These are phyloP conservation scores for Biscogniauxia mediterranea DNA, from an alignment of 2,329 filamentous ascomycete genomes.

Conservation along the genomic window DNA sequence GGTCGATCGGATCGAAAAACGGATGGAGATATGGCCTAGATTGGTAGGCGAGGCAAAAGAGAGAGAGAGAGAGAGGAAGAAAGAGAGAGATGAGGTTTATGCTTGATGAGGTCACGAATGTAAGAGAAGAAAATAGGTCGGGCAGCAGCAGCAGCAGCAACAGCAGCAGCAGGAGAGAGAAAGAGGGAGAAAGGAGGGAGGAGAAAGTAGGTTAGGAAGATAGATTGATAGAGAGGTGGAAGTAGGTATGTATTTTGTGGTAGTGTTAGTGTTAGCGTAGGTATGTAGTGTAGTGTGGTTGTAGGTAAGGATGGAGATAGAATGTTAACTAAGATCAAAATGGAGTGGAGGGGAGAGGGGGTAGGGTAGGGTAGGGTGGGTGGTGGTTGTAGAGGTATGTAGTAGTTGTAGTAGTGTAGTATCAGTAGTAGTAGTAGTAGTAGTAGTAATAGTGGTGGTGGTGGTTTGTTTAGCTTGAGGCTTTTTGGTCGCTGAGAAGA, in stretches of 20 bases:
- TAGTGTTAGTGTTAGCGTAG: neutral
- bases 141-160: conserved; percentile 16
- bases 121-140: conserved; percentile 10
- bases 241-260: neutral
- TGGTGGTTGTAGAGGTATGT: too few relatives aligned
- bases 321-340: too few relatives aligned
- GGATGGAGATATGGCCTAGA: neutral
- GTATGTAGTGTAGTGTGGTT: conserved; percentile 9
- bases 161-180: conserved; percentile 18
- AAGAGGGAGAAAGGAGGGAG: conserved; percentile 10
- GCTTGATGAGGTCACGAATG: conserved; percentile 27
- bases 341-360: neutral
- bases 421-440: neutral
- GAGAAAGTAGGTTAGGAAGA: neutral
- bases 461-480: neutral
- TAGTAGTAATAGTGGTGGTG: too few relatives aligned
- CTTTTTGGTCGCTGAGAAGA: neutral
- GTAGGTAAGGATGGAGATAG: too few relatives aligned
- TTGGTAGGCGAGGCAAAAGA: neutral
- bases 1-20: conserved; percentile 2
- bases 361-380: too few relatives aligned
- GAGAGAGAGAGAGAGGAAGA: conserved; percentile 4
- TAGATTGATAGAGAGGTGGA: neutral
- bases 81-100: conserved; percentile 5
- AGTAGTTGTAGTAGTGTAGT: neutral